Evolutionary conservation across 2,329 filamentous ascomycete genomes (phyloP), one percentile per base, ranked within the genome.

Genomic region (Phialocephala sp.): DNA sequence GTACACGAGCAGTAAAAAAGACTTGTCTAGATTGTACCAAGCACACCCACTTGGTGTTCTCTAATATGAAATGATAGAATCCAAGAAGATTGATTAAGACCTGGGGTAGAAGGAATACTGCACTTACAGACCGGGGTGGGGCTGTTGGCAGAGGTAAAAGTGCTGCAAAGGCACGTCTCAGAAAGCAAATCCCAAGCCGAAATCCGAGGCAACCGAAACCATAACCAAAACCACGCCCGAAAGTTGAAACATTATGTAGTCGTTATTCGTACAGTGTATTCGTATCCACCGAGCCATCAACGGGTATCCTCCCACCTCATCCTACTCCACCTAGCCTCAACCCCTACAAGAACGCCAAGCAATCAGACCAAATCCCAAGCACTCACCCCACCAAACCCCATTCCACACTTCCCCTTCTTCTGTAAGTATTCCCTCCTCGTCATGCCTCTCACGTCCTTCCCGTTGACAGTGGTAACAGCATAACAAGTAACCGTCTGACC

Each of bases 401-500:
- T 75, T 12, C 64, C 74, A 37, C 56, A 66, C 41, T 60, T 72
- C 1, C 75, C 74, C 65, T 75, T 77, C 66, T 72, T 74, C 35
- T 59, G 52, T 56, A 75, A 39, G 65, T 72, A 77, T 59, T 73
- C 70, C 59, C 59, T 57, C 59, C 63, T 72, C 9, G 64, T 73
- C 67, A 77, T 32, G 2, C 76, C 76, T 60, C 76, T 71, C 35
- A 68, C 71, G 66, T 74, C 72, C 57, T 67, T 65, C n/a, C 80
- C 80, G 69, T 80, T 77, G 59, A 79, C 67, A 24, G 75, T 78
- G 58, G 81, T 85, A 43, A 97, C 80, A 22, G 87, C 85, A 64
- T 85, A 85, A 36, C 95, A 78, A 69, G 83, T 84, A 6, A 94
- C 80, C 61, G 84, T 86, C 78, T 93, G 87, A 0, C 92, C 92